Evolutionary conservation across 164 flowering plant species (phyloP), one percentile per base, ranked within the genome.

Genomic region (Dillenia suffruticosa): DNA sequence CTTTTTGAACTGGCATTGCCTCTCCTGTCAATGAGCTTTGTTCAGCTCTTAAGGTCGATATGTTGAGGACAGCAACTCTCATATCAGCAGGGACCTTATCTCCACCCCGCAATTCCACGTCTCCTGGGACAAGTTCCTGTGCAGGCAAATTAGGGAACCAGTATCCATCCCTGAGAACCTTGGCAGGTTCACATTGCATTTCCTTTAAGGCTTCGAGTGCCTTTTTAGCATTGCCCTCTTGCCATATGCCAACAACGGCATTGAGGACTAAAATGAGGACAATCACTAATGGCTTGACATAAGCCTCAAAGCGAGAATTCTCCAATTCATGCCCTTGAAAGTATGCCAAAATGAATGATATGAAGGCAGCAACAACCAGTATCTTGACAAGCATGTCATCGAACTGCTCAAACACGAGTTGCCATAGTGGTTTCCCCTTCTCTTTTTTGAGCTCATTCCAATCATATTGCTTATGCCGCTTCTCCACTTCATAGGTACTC

Each of bases 11-110:
- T 0, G 98, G 96, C 89, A 85, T 89, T 24, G 92, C 81, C 77
- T 92, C 97, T 51, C 97, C 97, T 0, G 96, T 92, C 74, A 92
- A 72, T 8, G 97, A 87, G 67, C 97, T 89, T 74, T 92, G 96
- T 73, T 92, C 97, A 40, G 83, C 84, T 73, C 96, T 78, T 26
- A 89, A 57, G 22, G 90, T 92, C 4, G 89, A 82, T 10, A 94
- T 87, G 68, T 87, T 89, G 57, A 92, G 63, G 22, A 68, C 61
- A 22, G 85, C 83, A 32, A 92, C 74, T 70, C 97, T 81, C 97
- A 92, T 87, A 45, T 92, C 96, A 55, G 97, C 97, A 1, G 97
- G 97, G 44, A 79, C 89, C 76, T 86, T 92, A 49, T 92, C 96
- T 19, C 96, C 96, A 52, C 84, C 96, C 22, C 84, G 76, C 70